phyloP scores from a whole-genome alignment of 1,284 basidiomycete genomes.

The Fomitopsis palustris region DNA sequence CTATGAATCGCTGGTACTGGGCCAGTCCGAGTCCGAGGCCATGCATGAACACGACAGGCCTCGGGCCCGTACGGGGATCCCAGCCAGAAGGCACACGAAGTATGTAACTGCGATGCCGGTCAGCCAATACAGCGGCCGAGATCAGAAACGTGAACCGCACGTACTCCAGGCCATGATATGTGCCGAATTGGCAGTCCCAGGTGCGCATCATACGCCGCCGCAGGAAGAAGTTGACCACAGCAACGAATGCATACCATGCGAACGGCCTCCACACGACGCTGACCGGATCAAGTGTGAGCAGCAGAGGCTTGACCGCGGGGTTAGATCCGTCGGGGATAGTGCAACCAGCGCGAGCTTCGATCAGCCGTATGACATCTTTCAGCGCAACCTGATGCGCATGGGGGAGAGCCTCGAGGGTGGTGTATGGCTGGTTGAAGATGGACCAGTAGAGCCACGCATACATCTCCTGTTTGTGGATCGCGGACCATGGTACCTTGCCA shows the following conservation, averaged over 20 bases:
- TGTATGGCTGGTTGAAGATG: slow-evolving; percentile 67
- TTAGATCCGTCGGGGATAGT: slow-evolving; percentile 63
- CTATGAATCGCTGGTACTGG: slow-evolving; percentile 57
- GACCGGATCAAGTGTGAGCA: slow-evolving; percentile 79
- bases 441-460: slow-evolving; percentile 84
- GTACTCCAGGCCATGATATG: slow-evolving; percentile 62
- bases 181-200: slow-evolving; percentile 47
- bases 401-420: slow-evolving; percentile 44
- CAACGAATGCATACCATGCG: slow-evolving; percentile 64
- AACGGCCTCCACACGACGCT: slow-evolving; percentile 70
- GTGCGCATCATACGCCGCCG: slow-evolving; percentile 42
- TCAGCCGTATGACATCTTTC: slow-evolving; percentile 53
- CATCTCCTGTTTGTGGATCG: slow-evolving; percentile 63
- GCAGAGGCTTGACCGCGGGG: slow-evolving; percentile 52
- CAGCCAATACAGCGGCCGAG: not conserved
- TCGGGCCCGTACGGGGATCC: slow-evolving; percentile 48
- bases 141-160: slow-evolving; percentile 18
- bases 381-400: slow-evolving; percentile 46
- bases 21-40: slow-evolving; percentile 81
- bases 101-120: slow-evolving; percentile 53
- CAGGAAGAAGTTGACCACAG: slow-evolving; percentile 48
- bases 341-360: slow-evolving; percentile 75
- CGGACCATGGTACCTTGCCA: slow-evolving; percentile 69
- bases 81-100: slow-evolving; percentile 67
- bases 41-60: slow-evolving; percentile 83